Base-by-base conservation (phyloP, 179 eudicot species). In the Silene coronaria region DNA sequence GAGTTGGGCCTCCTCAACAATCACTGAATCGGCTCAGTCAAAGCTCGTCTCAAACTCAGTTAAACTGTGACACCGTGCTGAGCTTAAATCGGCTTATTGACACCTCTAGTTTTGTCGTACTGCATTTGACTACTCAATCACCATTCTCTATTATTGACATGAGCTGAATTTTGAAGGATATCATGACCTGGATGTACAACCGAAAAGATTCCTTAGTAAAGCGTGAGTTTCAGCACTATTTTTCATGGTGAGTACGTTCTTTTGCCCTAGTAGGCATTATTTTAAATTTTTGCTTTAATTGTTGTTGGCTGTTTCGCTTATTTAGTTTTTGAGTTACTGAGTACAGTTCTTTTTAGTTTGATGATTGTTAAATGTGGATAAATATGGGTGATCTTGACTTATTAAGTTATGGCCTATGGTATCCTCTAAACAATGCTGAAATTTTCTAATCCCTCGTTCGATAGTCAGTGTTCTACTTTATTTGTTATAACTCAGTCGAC, bases 221-320 rank as follows among this genome's bases (percentile, higher is more conserved):
- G 88, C 93, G 86, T 57, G 95, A 83, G 46, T 92, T 88, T 86
- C 97, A 95, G 77, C 96, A 85, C 75, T 82, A 89, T 65, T 82
- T 80, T 82, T 87, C 90, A 75, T 86, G 97, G 99, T 95, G 80
- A 88, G 95, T 83, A 14, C 22, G 10, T 78, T 13, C 53, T 57
- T 45, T 51, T 36, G 55, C 60, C 55, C 1, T 66, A 32, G 2
- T 69, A 57, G 22, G 6, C 48, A 17, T 26, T 22, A 2, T 59
- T 77, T 22, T 28, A 32, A 61, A n/a, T 13, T 11, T 59, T 67
- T 67, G 42, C 24, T 11, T 10, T 70, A 22, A 8, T 64, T 70
- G 55, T 53, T 68, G 21, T 22, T 36, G 14, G 28, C 24, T 5
- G 46, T n/a, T 2, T 26, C 59, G 21, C 14, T 34, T 30, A 58